Conservation (phyloP, 768 basidiomycete species). For the Cystoderma amianthinum region DNA sequence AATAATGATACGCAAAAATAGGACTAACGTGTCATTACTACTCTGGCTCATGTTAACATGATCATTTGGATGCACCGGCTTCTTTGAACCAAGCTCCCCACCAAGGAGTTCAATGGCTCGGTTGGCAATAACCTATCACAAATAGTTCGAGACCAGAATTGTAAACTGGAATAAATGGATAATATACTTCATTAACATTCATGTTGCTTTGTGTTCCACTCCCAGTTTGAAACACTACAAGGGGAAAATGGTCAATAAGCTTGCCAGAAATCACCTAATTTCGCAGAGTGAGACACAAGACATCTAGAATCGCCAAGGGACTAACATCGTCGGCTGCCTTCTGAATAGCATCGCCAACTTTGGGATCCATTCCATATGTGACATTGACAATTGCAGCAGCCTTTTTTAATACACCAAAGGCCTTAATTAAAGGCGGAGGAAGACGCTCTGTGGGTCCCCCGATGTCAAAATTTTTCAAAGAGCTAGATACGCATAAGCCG, state of each 20-base stretch:
- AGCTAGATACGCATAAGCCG: slow-evolving; percentile 35
- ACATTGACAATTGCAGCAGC: slow-evolving; percentile 91
- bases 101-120: slow-evolving; percentile 96
- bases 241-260: slow-evolving; percentile 90
- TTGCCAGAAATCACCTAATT: slow-evolving; percentile 90
- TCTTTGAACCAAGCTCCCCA: slow-evolving; percentile 92
- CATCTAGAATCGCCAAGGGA: slow-evolving; percentile 1
- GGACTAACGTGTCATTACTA: slow-evolving; percentile 90
- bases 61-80: slow-evolving; percentile 97
- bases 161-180: neutral
- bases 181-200: slow-evolving; percentile 93
- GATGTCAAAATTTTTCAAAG: slow-evolving; percentile 97
- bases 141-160: neutral
- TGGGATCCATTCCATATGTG: slow-evolving; percentile 84
- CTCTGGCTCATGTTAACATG: slow-evolving; percentile 99
- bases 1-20: neutral
- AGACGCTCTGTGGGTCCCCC: slow-evolving; percentile 92
- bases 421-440: slow-evolving; percentile 93
- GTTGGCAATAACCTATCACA: slow-evolving; percentile 85
- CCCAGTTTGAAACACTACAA: slow-evolving; percentile 99
- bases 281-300: slow-evolving; percentile 4
- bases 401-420: slow-evolving; percentile 96
- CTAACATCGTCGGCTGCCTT: slow-evolving; percentile 89
- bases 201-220: slow-evolving; percentile 99
- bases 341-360: slow-evolving; percentile 83